Base-by-base conservation (phyloP, 306 rosid species). In the Gillenia trifoliata region DNA sequence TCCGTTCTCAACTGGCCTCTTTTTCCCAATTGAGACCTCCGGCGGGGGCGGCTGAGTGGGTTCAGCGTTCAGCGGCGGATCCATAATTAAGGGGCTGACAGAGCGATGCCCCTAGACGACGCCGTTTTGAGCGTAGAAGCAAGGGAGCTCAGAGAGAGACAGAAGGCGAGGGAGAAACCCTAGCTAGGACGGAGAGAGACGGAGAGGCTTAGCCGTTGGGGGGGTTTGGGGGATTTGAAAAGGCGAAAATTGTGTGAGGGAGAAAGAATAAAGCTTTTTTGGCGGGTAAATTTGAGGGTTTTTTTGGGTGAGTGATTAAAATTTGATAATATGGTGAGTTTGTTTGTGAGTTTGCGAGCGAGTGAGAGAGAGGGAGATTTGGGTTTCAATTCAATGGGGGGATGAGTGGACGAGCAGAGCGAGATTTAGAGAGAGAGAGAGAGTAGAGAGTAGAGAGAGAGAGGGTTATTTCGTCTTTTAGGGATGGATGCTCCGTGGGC, bases 1-100 rank as follows among this genome's bases (percentile, higher is more conserved):
- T 10, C 88, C 93, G 47, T 85, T 88, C 85, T 80, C 72, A 25
- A 78, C 17, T 52, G 86, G 62, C 60, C 86, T 71, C 69, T 85
- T 86, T 38, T 74, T 88, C 22, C 50, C 75, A 19, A 38, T 22
- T 15, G 61, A 68, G 12, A 5, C 40, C 33, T 3, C 83, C 9
- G 68, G 20, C 36, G 64, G 66, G 0, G 61, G 6, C 36, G 52
- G 52, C 2, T 80, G 79, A 49, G 54, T 50, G 9, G 29, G 64
- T 29, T 74, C 83, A 8, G 22, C 25, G 23, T n/a, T 66, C 25
- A 62, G 34, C 60, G 64, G 15, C 41, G 68, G 34, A 72, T 87
- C 97, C 85, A 76, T 66, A 23, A 45, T 28, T 68, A 23, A 23
- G 16, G 49, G 22, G 28, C 45, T 2, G 23, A 31, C 7, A 12